phyloP scores from a whole-genome alignment of 495 filamentous ascomycete genomes.

The Neurospora sp. region DNA sequence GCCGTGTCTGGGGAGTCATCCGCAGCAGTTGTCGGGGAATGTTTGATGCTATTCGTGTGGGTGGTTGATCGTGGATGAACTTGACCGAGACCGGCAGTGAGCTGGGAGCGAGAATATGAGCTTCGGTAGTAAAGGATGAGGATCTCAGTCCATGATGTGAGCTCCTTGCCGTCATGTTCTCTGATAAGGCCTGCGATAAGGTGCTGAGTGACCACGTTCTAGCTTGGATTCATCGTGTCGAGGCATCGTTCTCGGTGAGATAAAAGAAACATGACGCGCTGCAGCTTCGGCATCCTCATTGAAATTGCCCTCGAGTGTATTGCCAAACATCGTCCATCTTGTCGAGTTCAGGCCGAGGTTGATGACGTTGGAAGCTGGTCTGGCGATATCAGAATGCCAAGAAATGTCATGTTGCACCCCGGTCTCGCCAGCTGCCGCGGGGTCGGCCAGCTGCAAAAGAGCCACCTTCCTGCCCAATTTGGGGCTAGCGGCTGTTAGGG shows the following conservation, averaged over 20 bases:
- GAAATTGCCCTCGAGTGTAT: background rate
- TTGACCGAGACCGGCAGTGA: background rate
- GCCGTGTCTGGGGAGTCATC: slow-evolving; percentile 22
- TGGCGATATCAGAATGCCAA: background rate
- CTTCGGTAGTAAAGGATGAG: background rate
- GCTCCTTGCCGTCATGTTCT: background rate
- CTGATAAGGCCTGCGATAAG: background rate
- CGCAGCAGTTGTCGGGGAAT: slow-evolving; percentile 12
- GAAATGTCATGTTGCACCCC: background rate
- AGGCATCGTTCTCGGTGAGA: background rate
- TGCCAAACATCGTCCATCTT: background rate
- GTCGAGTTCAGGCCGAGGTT: background rate
- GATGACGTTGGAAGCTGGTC: background rate
- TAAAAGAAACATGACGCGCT: background rate
- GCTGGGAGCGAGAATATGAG: background rate
- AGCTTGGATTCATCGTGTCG: background rate
- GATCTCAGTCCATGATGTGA: background rate
- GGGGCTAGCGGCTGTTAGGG: slow-evolving; percentile 22
- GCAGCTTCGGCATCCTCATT: background rate
- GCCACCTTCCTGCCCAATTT: background rate
- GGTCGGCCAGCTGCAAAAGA: slow-evolving; percentile 7
- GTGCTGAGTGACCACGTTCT: background rate
- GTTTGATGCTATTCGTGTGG: slow-evolving; percentile 7
- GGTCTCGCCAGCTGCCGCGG: background rate
- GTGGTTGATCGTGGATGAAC: background rate